Conservation (phyloP, 768 basidiomycete genomes). For the Melanogaster broomeanus region DNA sequence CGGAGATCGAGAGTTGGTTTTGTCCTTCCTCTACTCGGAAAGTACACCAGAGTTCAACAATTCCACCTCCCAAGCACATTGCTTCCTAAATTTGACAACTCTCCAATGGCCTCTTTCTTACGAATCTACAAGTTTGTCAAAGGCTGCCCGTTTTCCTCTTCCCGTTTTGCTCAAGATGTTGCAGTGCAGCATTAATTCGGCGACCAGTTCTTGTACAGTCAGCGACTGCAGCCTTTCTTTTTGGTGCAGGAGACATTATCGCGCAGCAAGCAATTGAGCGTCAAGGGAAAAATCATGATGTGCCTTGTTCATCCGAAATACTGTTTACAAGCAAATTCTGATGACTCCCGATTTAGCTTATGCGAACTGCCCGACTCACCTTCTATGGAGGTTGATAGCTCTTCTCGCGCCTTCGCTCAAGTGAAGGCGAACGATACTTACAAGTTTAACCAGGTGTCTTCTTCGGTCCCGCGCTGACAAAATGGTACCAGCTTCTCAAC, state of each 20-base stretch:
- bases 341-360: constrained; percentile 40
- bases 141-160: neutral
- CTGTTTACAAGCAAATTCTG: neutral
- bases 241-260: constrained; percentile 75
- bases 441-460: constrained; percentile 47
- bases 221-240: constrained; percentile 63
- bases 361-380: constrained; percentile 61
- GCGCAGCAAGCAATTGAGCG: constrained; percentile 86
- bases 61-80: neutral
- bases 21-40: neutral
- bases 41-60: neutral
- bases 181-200: constrained; percentile 59
- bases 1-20: no score
- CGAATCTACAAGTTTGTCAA: constrained; percentile 43
- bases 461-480: constrained; percentile 81
- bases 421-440: neutral
- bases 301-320: constrained; percentile 34
- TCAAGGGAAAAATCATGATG: constrained; percentile 74
- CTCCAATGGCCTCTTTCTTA: constrained; percentile 45
- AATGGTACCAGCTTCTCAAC: constrained; percentile 78
- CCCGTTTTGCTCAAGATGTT: constrained; percentile 7
- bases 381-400: constrained; percentile 72
- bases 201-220: constrained; percentile 67
- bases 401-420: neutral
- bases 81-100: neutral